phyloP scores from a whole-genome alignment of 2,329 filamentous ascomycete species.

The Colletotrichum sp. region DNA sequence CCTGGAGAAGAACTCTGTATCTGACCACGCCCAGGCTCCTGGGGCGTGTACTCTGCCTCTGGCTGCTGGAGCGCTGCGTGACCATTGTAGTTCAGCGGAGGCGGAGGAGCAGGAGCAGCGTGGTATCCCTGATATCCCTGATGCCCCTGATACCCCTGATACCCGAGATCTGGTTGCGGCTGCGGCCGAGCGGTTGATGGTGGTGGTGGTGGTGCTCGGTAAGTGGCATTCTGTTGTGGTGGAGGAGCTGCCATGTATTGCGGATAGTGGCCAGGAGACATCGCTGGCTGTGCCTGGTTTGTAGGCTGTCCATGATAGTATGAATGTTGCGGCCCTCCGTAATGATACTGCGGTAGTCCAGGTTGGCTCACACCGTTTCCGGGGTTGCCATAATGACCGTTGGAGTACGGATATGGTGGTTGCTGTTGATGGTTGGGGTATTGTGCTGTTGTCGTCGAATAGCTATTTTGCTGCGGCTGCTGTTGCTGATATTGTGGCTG shows the following conservation, averaged over 20 bases:
- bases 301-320: background rate
- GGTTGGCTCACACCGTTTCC: rapidly evolving
- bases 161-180: background rate
- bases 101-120: background rate
- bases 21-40: background rate
- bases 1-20: background rate
- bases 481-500: background rate
- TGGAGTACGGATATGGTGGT: rapidly evolving
- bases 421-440: background rate
- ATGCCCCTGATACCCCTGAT: background rate
- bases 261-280: background rate
- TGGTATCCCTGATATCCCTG: background rate
- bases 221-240: background rate
- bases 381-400: background rate
- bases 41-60: background rate
- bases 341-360: background rate
- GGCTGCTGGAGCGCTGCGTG: rapidly evolving
- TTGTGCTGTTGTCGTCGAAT: background rate
- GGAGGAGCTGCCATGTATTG: background rate
- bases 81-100: background rate
- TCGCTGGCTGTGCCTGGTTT: background rate
- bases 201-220: background rate
- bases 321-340: background rate
- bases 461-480: background rate
- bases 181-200: background rate